Conservation (phyloP, 305 asterid genomes). For the Fraxinus paxiana region DNA sequence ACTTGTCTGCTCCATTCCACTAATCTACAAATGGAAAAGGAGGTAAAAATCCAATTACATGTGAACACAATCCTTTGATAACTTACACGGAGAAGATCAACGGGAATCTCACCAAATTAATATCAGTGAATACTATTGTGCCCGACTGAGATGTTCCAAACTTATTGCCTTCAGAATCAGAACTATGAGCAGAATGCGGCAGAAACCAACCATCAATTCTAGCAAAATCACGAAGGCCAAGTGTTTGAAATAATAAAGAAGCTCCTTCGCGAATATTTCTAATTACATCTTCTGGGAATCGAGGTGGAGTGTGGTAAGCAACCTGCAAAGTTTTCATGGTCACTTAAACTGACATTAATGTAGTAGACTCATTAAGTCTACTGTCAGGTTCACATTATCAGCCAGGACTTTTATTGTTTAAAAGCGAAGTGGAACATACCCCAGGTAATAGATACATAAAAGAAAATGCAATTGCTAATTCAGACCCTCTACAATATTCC, state of each 20-base stretch:
- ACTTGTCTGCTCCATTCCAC: conserved; percentile 98
- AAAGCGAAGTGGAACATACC: neutral
- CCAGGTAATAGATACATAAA: neutral
- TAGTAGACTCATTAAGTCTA: neutral
- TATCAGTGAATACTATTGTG: conserved; percentile 73
- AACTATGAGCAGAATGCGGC: conserved; percentile 54
- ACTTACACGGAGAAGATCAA: conserved; percentile 15
- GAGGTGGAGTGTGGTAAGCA: conserved; percentile 87
- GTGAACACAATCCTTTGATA: conserved; percentile 16
- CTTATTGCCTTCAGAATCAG: conserved; percentile 48
- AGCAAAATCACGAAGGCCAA: conserved; percentile 87
- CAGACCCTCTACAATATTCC: neutral
- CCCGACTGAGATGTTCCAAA: conserved; percentile 62
- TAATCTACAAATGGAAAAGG: conserved; percentile 47
- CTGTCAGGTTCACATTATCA: neutral
- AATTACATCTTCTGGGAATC: conserved; percentile 63
- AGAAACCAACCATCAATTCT: conserved; percentile 92
- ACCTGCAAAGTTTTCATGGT: conserved; percentile 46
- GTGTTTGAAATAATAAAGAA: conserved; percentile 60
- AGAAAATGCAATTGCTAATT: neutral
- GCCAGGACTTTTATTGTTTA: neutral
- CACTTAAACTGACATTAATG: neutral
- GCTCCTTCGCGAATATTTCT: conserved; percentile 76
- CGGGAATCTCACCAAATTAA: conserved; percentile 64
- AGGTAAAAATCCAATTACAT: conserved; percentile 14